phyloP scores from a whole-genome alignment of 2,329 filamentous ascomycete species.

The Aspergillus texensis region DNA sequence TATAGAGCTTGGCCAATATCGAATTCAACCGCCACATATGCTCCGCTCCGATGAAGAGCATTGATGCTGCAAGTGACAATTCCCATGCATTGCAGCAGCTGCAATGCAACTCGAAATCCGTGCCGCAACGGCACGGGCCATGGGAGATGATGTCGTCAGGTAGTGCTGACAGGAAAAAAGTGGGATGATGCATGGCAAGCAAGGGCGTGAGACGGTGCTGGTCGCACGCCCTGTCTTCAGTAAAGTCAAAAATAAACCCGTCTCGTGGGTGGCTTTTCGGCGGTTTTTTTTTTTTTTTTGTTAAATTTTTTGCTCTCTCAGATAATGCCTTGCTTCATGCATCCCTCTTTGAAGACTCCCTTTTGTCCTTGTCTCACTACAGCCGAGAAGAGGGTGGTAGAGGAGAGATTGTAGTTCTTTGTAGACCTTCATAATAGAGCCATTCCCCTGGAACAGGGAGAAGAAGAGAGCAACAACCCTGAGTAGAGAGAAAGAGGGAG shows the following conservation, averaged over 20 bases:
- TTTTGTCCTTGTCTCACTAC: conserved; percentile 1
- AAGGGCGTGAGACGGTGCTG: neutral
- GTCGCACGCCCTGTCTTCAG: neutral
- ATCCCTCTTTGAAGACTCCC: conserved; percentile 4
- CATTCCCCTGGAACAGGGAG: conserved; percentile 18
- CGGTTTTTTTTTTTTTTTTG: neutral
- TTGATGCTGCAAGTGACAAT: conserved; percentile 10
- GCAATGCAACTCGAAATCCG: conserved; percentile 7
- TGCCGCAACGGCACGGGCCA: conserved; percentile 14
- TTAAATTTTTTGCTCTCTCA: neutral
- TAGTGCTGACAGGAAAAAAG: neutral
- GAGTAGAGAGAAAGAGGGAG: conserved; percentile 8
- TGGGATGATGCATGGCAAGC: neutral
- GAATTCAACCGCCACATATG: neutral
- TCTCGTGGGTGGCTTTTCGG: neutral
- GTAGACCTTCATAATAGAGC: conserved; percentile 16
- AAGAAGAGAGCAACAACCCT: conserved; percentile 6
- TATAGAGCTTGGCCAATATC: neutral
- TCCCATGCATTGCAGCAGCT: conserved; percentile 17
- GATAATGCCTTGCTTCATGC: conserved; percentile 2
- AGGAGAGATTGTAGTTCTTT: neutral
- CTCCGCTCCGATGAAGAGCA: neutral
- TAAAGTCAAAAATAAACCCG: neutral
- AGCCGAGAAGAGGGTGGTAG: neutral
- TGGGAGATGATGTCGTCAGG: neutral